Conservation (phyloP, 2,329 filamentous ascomycete species). For the Neonectria hederae region DNA sequence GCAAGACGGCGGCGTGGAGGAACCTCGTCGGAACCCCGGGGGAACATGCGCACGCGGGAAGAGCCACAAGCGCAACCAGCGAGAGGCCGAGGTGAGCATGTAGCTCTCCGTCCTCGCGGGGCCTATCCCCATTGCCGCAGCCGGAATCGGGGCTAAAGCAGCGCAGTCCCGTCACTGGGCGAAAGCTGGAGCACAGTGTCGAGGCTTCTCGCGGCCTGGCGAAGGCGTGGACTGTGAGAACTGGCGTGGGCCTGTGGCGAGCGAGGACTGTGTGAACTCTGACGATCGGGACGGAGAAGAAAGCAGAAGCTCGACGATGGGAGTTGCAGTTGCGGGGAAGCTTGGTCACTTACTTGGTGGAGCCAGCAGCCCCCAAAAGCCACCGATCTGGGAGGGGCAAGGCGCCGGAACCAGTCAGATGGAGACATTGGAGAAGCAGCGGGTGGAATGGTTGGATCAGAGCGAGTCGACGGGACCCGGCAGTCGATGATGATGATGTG, state of each 20-base stretch:
- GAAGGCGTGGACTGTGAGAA: constrained; percentile 35
- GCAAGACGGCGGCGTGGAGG: constrained; percentile 36
- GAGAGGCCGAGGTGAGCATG: constrained; percentile 10
- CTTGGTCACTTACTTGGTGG: constrained; percentile 22
- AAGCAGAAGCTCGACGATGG: constrained; percentile 5
- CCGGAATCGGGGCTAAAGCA: constrained; percentile 30
- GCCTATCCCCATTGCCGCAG: constrained; percentile 30
- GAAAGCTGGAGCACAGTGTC: constrained; percentile 32
- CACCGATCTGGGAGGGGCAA: constrained; percentile 35
- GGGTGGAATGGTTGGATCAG: constrained; percentile 24
- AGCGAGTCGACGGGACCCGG: constrained; percentile 6
- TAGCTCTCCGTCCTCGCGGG: constrained; percentile 25
- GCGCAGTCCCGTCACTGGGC: constrained; percentile 34
- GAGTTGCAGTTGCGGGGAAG: constrained; percentile 40
- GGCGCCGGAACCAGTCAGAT: constrained; percentile 32
- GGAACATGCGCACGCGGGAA: constrained; percentile 22
- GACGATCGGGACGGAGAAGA: constrained; percentile 41
- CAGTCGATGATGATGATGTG: constrained; percentile 27
- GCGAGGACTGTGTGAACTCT: constrained; percentile 43
- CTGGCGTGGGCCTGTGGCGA: constrained; percentile 24
- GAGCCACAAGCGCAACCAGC: constrained; percentile 7
- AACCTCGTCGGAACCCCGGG: constrained; percentile 30
- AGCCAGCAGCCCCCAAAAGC: constrained; percentile 33
- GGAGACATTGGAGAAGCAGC: constrained; percentile 3
- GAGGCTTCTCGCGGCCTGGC: background rate